Evolutionary conservation across 306 rosid species (phyloP).

Genomic region (Dalbergia oliveri): DNA sequence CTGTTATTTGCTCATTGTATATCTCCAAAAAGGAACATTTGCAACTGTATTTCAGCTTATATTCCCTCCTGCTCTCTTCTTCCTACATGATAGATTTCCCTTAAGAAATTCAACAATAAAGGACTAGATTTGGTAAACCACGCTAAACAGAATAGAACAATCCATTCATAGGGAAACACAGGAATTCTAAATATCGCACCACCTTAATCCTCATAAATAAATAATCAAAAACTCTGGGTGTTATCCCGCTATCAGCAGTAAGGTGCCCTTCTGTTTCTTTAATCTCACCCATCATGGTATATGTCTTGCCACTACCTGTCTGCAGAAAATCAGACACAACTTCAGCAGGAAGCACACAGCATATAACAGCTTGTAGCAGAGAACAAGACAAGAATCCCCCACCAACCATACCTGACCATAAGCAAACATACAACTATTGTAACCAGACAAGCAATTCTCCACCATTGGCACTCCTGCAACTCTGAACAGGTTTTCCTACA

Average conservation of each 20-base stretch:
- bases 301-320: slow-evolving; percentile 99
- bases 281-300: slow-evolving; percentile 98
- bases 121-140: slow-evolving; percentile 24
- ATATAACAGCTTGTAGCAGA: slow-evolving; percentile 25
- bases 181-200: slow-evolving; percentile 55
- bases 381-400: slow-evolving; percentile 7
- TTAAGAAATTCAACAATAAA: slow-evolving; percentile 39
- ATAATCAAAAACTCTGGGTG: slow-evolving; percentile 90
- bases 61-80: slow-evolving; percentile 75
- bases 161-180: slow-evolving; percentile 33
- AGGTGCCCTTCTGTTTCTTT: slow-evolving; percentile 70
- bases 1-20: slow-evolving; percentile 95
- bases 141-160: not conserved
- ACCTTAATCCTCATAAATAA: slow-evolving; percentile 71
- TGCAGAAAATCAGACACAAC: slow-evolving; percentile 54
- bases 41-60: slow-evolving; percentile 84
- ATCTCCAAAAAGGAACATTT: slow-evolving; percentile 95
- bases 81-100: slow-evolving; percentile 60
- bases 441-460: slow-evolving; percentile 97
- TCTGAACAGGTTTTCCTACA: slow-evolving; percentile 82
- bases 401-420: slow-evolving; percentile 82
- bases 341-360: slow-evolving; percentile 39
- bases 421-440: slow-evolving; percentile 97
- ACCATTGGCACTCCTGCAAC: slow-evolving; percentile 97
- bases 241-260: slow-evolving; percentile 79